These are phyloP conservation scores for Crithidia brevicula DNA, from an alignment of 208 protist species.

Conservation along the genomic window DNA sequence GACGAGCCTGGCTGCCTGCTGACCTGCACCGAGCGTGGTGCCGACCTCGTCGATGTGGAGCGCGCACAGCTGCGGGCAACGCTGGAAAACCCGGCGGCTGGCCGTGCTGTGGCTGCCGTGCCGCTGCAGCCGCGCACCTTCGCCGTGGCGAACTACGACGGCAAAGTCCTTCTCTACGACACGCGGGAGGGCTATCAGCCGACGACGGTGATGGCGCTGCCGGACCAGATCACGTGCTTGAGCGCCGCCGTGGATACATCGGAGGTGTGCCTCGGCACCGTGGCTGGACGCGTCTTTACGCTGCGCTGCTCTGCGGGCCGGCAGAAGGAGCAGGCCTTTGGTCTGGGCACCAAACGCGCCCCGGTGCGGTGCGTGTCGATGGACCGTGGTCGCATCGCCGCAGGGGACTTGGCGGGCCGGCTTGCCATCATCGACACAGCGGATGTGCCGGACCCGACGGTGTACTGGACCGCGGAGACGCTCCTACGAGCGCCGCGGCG, in stretches of 20 bases:
- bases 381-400: constrained; percentile 36
- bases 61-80: constrained; percentile 14
- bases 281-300: constrained; percentile 61
- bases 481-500: constrained; percentile 29
- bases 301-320: constrained; percentile 46
- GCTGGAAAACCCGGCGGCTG: constrained; percentile 41
- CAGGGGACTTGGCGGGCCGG: constrained; percentile 48
- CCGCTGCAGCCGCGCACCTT: constrained; percentile 37
- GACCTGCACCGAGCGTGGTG: constrained; percentile 38
- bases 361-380: constrained; percentile 46
- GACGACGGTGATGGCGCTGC: constrained; percentile 44
- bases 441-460: constrained; percentile 51
- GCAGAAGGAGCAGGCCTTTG: constrained; percentile 66
- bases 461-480: constrained; percentile 47
- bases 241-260: constrained; percentile 26
- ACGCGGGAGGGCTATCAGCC: constrained; percentile 31
- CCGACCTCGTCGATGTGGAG: constrained; percentile 53
- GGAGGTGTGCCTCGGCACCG: constrained; percentile 53
- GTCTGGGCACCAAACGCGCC: constrained; percentile 42
- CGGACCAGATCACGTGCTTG: constrained; percentile 62
- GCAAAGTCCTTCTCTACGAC: constrained; percentile 70
- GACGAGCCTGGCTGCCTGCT: constrained; percentile 34
- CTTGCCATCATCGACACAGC: constrained; percentile 56
- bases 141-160: constrained; percentile 68
- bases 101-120: constrained; percentile 40